These are phyloP conservation scores for Coemansia sp. DNA, from an alignment of 192 early-diverging fungal genomes.

Conservation along the genomic window DNA sequence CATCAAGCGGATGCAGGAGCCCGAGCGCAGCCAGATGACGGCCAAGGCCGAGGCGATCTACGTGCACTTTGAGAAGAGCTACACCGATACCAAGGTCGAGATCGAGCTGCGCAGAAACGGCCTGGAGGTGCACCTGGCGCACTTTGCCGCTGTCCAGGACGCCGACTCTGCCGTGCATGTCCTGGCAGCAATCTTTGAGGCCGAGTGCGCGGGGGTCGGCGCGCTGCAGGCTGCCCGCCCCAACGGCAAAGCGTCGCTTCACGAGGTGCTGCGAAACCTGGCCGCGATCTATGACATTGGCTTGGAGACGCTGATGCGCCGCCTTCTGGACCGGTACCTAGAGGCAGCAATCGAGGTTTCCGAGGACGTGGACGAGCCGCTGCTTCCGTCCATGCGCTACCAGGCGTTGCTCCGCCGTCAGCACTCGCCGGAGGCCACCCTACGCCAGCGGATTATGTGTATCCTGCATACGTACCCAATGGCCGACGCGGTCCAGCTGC, in stretches of 20 bases:
- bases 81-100: conserved; percentile 23
- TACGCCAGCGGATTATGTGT: conserved; percentile 52
- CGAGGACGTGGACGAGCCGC: conserved; percentile 1
- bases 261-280: conserved; percentile 20
- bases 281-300: conserved; percentile 33
- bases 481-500: conserved; percentile 27
- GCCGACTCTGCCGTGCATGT: conserved; percentile 7
- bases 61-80: conserved; percentile 27
- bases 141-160: conserved; percentile 15
- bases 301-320: conserved; percentile 16
- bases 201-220: not conserved
- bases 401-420: conserved; percentile 14
- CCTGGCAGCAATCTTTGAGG: conserved; percentile 30
- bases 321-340: conserved; percentile 28
- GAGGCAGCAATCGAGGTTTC: conserved; percentile 9
- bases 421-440: conserved; percentile 28
- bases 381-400: conserved; percentile 36
- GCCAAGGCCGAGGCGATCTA: conserved; percentile 38
- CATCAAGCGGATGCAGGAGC: conserved; percentile 35
- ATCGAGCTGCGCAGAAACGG: conserved; percentile 15
- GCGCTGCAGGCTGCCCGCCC: not conserved
- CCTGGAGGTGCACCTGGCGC: conserved; percentile 21
- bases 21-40: conserved; percentile 18
- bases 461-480: conserved; percentile 41
- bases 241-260: conserved; percentile 5